These are phyloP conservation scores for Calendula officinalis DNA, from an alignment of 129 eudicot genomes.

Conservation along the genomic window DNA sequence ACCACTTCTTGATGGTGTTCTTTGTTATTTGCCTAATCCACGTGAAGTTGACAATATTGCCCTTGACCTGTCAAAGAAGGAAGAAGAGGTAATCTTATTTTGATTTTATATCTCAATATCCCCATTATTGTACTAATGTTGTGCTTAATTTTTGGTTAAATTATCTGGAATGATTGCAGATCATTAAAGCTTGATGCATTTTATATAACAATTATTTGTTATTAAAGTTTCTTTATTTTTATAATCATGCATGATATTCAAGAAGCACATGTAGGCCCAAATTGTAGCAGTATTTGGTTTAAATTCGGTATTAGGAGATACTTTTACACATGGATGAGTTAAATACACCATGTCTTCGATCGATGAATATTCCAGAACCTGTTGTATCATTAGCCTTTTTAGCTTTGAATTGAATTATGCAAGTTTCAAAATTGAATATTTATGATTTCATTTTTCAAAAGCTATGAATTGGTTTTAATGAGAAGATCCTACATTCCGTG, in stretches of 20 bases:
- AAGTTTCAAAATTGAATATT: too few relatives aligned
- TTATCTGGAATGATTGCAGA: slow-evolving; percentile 80
- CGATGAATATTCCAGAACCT: slow-evolving; percentile 98
- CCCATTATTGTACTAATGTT: slow-evolving; percentile 7
- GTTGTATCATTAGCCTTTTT: too few relatives aligned
- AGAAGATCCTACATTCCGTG: too few relatives aligned
- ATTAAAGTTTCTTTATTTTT: slow-evolving; percentile 7
- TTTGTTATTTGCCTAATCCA: slow-evolving; percentile 84
- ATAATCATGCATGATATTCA: slow-evolving; percentile 64
- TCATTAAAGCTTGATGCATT: background rate
- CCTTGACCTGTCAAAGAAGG: slow-evolving; percentile 86
- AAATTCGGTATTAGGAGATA: slow-evolving; percentile 98
- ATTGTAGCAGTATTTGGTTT: slow-evolving; percentile 98
- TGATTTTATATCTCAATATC: slow-evolving; percentile 6
- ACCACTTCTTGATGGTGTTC: slow-evolving; percentile 94
- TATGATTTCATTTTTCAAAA: too few relatives aligned
- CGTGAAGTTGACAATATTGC: slow-evolving; percentile 89
- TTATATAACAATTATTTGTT: background rate
- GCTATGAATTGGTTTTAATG: too few relatives aligned
- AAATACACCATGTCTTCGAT: slow-evolving; percentile 97
- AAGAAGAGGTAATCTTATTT: slow-evolving; percentile 67
- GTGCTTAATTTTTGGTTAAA: slow-evolving; percentile 41
- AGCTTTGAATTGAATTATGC: too few relatives aligned
- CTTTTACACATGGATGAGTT: slow-evolving; percentile 92
- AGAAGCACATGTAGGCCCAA: slow-evolving; percentile 98